Percentiles rank a stretch among this genome's conserved stretches.
phyloP scores from a whole-genome alignment of 2,329 filamentous ascomycete species.

The Microcyclospora pomicola region DNA sequence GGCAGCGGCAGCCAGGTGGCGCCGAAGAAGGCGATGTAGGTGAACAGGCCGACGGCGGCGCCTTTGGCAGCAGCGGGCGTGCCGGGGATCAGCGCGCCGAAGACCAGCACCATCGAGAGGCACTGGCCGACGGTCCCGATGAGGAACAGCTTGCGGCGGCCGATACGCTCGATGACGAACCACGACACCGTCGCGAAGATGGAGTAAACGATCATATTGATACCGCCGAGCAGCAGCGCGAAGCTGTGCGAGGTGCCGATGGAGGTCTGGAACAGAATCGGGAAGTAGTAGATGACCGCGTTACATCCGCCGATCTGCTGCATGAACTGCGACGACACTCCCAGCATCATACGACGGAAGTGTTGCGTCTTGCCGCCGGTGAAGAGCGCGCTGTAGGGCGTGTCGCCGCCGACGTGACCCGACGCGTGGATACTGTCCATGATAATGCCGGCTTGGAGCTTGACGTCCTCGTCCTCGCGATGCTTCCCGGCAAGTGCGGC shows the following conservation, averaged over 20 bases:
- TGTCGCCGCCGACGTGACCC: conserved; percentile 27
- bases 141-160: conserved; percentile 30
- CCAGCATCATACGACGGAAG: conserved; percentile 49
- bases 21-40: conserved; percentile 56
- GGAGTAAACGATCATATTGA: conserved; percentile 44
- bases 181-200: conserved; percentile 46
- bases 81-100: conserved; percentile 28
- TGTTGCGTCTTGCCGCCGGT: conserved; percentile 52
- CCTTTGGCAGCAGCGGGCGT: conserved; percentile 27
- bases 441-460: conserved; percentile 50
- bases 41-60: conserved; percentile 48
- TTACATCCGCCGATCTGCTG: conserved; percentile 39
- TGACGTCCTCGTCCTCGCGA: conserved; percentile 42
- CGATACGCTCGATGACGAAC: conserved; percentile 52
- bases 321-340: conserved; percentile 45
- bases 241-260: conserved; percentile 35
- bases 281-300: conserved; percentile 32
- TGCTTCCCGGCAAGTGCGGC: conserved; percentile 36
- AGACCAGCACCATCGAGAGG: conserved; percentile 38
- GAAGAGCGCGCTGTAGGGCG: conserved; percentile 40
- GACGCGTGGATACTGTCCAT: conserved; percentile 39
- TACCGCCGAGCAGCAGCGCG: conserved; percentile 30
- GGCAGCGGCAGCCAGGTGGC: conserved; percentile 33
- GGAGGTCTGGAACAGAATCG: conserved; percentile 31
- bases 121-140: conserved; percentile 37